Base-by-base conservation (phyloP, 1,139 yeast species). In the Blastobotrys malaysiensis region DNA sequence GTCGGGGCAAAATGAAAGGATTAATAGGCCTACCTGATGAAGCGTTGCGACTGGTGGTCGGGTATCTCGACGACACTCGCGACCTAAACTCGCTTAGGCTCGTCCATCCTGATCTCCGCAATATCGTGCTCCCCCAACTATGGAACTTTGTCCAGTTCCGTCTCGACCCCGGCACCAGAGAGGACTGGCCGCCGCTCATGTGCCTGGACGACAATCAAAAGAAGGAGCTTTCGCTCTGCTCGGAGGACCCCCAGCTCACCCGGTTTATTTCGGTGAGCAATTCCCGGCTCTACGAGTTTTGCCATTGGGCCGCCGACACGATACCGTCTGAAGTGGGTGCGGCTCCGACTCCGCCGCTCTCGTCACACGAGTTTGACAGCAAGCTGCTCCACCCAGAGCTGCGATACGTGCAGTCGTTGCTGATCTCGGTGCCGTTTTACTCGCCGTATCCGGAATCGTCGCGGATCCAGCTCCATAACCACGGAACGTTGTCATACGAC, bases 141-240 rank as follows among this genome's bases (percentile, higher is more conserved):
- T 52, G 54, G 54, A 11, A 20, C 21, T 49, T 21, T 45, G 46
- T 21, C 20, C 49, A 45, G 39, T 52, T 52, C 19, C 54, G 46
- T 16, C 49, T 52, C 31, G 54, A 52, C 46, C 49, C 49, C 16
- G 43, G 39, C 14, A 52, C 54, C 9, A 26, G 54, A 13, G 54
- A 52, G 24, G 22, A 21, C 19, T 52, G 54, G 54, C 54, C 54
- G n/a, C 46, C 24, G 19, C 39, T 51, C 16, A 52, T 52, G 54
- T 52, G 49, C 39, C 52, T 52, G 3, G 54, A 52, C 43, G 54
- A 52, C 26, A 49, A 52, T 18, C 43, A 48, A 36, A 39, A 51
- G 13, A 45, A 48, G 21, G 39, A 48, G 6, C 49, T 52, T 11
- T 51, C 54, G 21, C 48, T 52, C 13, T 24, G 49, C 2, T 48